Conservation (phyloP, 768 basidiomycete genomes). For the Phlebiopsis flavidoalba region DNA sequence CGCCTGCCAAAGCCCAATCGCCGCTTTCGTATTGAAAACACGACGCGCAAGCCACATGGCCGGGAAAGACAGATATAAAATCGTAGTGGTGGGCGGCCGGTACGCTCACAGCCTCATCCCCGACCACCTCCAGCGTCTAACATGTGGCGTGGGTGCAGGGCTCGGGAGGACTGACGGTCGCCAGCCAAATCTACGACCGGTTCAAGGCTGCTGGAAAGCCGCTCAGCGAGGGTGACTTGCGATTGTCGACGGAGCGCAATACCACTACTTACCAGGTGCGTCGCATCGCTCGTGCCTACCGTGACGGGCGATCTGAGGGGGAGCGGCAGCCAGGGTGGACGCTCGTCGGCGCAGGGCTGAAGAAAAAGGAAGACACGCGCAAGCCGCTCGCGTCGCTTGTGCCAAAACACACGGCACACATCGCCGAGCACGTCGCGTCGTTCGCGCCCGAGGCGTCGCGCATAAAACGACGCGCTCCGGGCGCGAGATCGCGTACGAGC, state of each 20-base stretch:
- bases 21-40: too few species aligned
- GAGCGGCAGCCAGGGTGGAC: constrained; percentile 48
- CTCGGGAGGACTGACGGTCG: constrained; percentile 74
- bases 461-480: constrained; percentile 70
- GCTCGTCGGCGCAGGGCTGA: constrained; percentile 83
- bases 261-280: constrained; percentile 80
- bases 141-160: constrained; percentile 38
- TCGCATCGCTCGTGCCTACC: constrained; percentile 5
- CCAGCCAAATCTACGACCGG: constrained; percentile 82
- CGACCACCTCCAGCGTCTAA: neutral
- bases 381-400: constrained; percentile 66
- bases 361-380: constrained; percentile 62
- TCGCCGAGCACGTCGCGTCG: constrained; percentile 62
- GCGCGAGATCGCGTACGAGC: constrained; percentile 71
- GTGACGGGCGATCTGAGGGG: neutral
- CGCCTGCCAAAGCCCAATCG: too few species aligned
- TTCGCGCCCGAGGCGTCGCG: constrained; percentile 76
- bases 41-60: constrained; percentile 32
- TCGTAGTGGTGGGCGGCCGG: constrained; percentile 92
- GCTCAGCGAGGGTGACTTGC: constrained; percentile 72
- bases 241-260: constrained; percentile 75
- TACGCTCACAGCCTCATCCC: constrained; percentile 24
- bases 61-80: constrained; percentile 61
- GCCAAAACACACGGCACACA: constrained; percentile 65
- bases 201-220: constrained; percentile 68